These are phyloP conservation scores for Ophiosphaerella herpotricha DNA, from an alignment of 2,329 filamentous ascomycete species.

Conservation along the genomic window DNA sequence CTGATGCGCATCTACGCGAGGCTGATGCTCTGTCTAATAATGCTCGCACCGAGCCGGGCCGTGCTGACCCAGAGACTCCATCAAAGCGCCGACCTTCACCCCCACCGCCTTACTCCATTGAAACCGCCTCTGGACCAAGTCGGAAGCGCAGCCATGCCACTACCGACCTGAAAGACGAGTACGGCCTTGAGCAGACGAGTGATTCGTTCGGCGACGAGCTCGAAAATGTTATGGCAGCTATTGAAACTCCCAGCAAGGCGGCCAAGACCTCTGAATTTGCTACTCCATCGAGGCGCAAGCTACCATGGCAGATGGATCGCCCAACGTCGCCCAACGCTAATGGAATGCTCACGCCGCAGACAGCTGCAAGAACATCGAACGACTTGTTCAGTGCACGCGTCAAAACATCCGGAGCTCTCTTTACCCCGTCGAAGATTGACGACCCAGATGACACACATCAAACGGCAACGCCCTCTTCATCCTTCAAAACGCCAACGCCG, in stretches of 20 bases:
- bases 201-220: conserved; percentile 41
- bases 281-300: conserved; percentile 43
- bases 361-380: conserved; percentile 10
- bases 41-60: conserved; percentile 51
- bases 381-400: conserved; percentile 20
- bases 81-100: conserved; percentile 22
- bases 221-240: conserved; percentile 24
- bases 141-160: conserved; percentile 39
- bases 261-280: conserved; percentile 43
- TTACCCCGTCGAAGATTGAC: conserved; percentile 22
- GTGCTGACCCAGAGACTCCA: conserved; percentile 14
- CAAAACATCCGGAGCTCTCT: conserved; percentile 7
- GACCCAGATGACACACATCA: conserved; percentile 6
- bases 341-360: conserved; percentile 37
- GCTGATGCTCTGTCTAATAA: conserved; percentile 54
- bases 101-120: conserved; percentile 22
- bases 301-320: conserved; percentile 47
- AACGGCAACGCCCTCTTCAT: conserved; percentile 23
- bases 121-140: conserved; percentile 10
- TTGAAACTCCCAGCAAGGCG: conserved; percentile 50
- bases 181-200: conserved; percentile 36
- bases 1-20: conserved; percentile 57
- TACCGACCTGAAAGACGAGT: conserved; percentile 41
- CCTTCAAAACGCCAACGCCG: conserved; percentile 42
- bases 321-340: conserved; percentile 3